Base-by-base conservation (phyloP, 2,329 filamentous ascomycete species). In the Neonectria faginata region DNA sequence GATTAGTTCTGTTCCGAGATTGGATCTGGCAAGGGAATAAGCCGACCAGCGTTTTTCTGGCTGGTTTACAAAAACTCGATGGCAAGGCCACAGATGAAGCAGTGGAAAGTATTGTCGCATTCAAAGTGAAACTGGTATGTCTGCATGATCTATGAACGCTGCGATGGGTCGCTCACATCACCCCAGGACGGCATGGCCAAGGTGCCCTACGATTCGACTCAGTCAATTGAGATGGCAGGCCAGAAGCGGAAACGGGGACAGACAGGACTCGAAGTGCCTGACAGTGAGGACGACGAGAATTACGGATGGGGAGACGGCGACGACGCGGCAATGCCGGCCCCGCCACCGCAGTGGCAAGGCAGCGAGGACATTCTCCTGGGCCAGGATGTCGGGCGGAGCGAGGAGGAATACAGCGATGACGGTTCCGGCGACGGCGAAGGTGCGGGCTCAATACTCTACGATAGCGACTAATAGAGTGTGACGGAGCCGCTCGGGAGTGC, bases 1-100 rank as follows among this genome's bases (percentile, higher is more conserved):
- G 93, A 58, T 77, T 97, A 65, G 90, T 91, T 25, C 78, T 97
- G 36, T 97, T 96, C 77, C 86, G 91, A 72, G 93, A 97, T 79
- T 94, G 88, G 86, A 85, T 83, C 66, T 87, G 84, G 79, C 78
- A 80, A 57, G 79, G 79, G 47, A 79, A 79, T 48, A 78, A 77
- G 18, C 79, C 82, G 25, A 81, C 82, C 64, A 83, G 84, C 69
- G 78, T 87, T 47, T 84, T 87, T 62, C 83, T 92, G 69, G 88
- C 85, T 11, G 89, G 89, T 54, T 79, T 93, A 11, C 85, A 91
- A 73, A 93, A 92, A 77, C 77, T 86, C 41, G 85, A 88, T 68
- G 89, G 90, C 8, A 86, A 83, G 71, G 72, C 73, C 2, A 75
- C 76, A 25, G 69, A 77, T 20, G 78, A 80, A 27, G 75, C 75